phyloP scores from a whole-genome alignment of 2,329 filamentous ascomycete genomes.

The Paraphoma chrysanthemicola region DNA sequence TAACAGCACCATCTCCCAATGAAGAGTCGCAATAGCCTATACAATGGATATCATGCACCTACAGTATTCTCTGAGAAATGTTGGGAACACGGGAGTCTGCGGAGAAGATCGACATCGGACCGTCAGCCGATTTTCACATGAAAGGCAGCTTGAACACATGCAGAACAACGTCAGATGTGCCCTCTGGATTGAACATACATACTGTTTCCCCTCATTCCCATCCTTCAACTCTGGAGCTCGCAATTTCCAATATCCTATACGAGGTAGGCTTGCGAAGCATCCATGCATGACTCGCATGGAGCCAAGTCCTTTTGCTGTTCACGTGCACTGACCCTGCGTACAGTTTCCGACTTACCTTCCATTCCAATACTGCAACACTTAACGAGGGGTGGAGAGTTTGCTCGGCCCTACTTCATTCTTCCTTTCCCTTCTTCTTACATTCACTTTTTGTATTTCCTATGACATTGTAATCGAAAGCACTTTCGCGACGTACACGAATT shows the following conservation, averaged over 20 bases:
- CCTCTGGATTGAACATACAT: conserved; percentile 1
- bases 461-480: conserved; percentile 10
- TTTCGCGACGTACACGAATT: conserved; percentile 4
- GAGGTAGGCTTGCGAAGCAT: conserved; percentile 31
- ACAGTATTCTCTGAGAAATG: conserved; percentile 11
- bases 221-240: conserved; percentile 8
- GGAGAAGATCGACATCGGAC: conserved; percentile 19
- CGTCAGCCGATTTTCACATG: conserved; percentile 38
- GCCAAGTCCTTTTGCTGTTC: conserved; percentile 25
- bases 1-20: conserved; percentile 19
- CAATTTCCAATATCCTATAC: conserved; percentile 21
- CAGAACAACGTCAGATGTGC: conserved; percentile 13
- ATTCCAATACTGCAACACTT: conserved; percentile 31
- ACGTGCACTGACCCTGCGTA: conserved; percentile 31
- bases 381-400: conserved; percentile 15
- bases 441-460: conserved; percentile 13
- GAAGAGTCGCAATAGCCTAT: conserved; percentile 26
- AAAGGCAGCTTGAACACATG: conserved; percentile 15
- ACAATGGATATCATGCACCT: conserved; percentile 29
- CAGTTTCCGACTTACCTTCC: conserved; percentile 25
- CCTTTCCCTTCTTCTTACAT: conserved; percentile 8
- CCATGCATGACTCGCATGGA: conserved; percentile 13
- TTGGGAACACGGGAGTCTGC: conserved; percentile 19
- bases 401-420: conserved; percentile 7
- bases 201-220: conserved; percentile 15